Conservation (phyloP, 495 filamentous ascomycete species). For the Annulohypoxylon nitens region DNA sequence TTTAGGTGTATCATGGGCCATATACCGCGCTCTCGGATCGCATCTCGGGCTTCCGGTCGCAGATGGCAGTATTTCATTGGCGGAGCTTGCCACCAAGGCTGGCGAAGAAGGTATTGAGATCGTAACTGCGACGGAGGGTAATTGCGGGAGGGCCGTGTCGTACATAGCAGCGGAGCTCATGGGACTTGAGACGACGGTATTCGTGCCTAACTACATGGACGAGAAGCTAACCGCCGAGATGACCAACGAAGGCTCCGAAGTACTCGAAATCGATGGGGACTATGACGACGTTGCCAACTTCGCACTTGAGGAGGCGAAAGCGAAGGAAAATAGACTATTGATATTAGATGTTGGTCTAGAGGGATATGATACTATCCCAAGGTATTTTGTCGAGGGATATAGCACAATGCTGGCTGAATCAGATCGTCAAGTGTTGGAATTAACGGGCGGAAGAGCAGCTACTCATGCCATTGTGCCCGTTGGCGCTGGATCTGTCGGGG, state of each 20-base stretch:
- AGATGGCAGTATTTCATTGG: constrained; percentile 49
- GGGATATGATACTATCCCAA: constrained; percentile 70
- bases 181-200: constrained; percentile 64
- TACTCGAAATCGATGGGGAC: constrained; percentile 63
- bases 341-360: constrained; percentile 73
- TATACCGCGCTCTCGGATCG: constrained; percentile 65
- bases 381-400: constrained; percentile 79
- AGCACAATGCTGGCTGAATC: constrained; percentile 73
- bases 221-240: constrained; percentile 64
- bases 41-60: constrained; percentile 56
- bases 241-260: constrained; percentile 65
- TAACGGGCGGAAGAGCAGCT: constrained; percentile 49
- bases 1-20: constrained; percentile 78
- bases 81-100: constrained; percentile 54
- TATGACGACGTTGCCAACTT: constrained; percentile 70
- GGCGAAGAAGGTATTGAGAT: constrained; percentile 52
- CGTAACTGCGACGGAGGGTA: constrained; percentile 73
- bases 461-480: constrained; percentile 68
- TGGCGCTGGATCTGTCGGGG: constrained; percentile 74
- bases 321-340: constrained; percentile 59
- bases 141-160: constrained; percentile 76
- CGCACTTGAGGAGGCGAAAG: constrained; percentile 56
- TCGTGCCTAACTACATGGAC: constrained; percentile 69
- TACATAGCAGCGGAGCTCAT: constrained; percentile 68
- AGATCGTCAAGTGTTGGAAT: constrained; percentile 63